Percentiles rank a stretch among this genome's conserved stretches.
These are phyloP conservation scores for Priceomyces melissophilus DNA, from an alignment of 805 yeast species.

Conservation along the genomic window DNA sequence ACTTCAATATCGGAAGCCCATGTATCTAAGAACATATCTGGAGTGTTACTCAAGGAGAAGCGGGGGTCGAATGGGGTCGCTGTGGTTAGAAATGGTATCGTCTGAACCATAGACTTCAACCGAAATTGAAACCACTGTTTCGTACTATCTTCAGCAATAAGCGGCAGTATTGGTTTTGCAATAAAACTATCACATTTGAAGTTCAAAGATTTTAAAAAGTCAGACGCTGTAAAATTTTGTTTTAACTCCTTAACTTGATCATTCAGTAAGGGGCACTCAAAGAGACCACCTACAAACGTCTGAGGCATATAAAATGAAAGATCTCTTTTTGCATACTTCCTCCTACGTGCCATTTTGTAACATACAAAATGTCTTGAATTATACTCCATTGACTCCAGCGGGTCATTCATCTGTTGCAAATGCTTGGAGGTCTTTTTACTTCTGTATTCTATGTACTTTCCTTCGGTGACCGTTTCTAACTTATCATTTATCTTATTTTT, in stretches of 20 bases:
- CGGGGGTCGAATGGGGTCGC: constrained; percentile 39
- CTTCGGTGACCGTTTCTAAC: constrained; percentile 15
- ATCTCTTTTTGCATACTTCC: constrained; percentile 46
- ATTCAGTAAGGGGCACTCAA: constrained; percentile 42
- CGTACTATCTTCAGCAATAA: constrained; percentile 55
- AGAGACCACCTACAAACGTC: constrained; percentile 64
- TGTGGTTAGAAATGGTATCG: constrained; percentile 58
- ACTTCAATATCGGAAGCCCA: constrained; percentile 50
- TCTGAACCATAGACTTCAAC: constrained; percentile 31
- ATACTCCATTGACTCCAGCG: constrained; percentile 20
- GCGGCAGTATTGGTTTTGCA: constrained; percentile 50
- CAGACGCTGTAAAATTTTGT: constrained; percentile 13
- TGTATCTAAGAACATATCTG: constrained; percentile 24
- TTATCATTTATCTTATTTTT: constrained; percentile 14
- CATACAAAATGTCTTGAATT: constrained; percentile 37
- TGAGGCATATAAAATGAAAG: constrained; percentile 50
- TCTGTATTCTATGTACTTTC: constrained; percentile 17
- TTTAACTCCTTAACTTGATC: constrained; percentile 20
- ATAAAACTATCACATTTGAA: constrained; percentile 32
- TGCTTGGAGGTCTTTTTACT: constrained; percentile 16
- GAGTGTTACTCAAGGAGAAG: constrained; percentile 27
- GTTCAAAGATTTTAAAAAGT: constrained; percentile 14
- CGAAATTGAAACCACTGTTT: constrained; percentile 42
- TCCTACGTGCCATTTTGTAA: constrained; percentile 55
- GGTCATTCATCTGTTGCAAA: constrained; percentile 14